These are phyloP conservation scores for Strigomonas galati DNA, from an alignment of 208 protist species.

Conservation along the genomic window DNA sequence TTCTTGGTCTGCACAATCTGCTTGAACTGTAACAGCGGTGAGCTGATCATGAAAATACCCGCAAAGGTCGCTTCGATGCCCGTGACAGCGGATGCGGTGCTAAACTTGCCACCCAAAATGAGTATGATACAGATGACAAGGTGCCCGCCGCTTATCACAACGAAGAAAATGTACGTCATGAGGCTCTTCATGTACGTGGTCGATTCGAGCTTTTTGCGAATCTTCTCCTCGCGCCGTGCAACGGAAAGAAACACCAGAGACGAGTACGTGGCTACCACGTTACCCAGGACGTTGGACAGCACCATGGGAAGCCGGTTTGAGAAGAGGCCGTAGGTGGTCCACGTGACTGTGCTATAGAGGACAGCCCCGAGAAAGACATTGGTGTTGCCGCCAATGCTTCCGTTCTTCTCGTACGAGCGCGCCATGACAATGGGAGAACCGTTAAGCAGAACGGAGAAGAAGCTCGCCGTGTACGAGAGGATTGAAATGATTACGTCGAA, in stretches of 20 bases:
- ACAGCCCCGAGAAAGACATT: constrained; percentile 61
- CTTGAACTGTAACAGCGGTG: constrained; percentile 44
- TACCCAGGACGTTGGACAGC: constrained; percentile 49
- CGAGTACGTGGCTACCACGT: constrained; percentile 53
- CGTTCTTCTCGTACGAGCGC: constrained; percentile 36
- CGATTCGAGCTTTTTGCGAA: constrained; percentile 32
- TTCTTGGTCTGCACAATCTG: constrained; percentile 56
- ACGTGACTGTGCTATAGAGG: constrained; percentile 46
- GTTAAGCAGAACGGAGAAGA: constrained; percentile 51
- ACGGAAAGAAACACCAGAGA: constrained; percentile 51
- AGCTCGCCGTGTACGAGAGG: constrained; percentile 42
- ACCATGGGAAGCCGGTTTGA: constrained; percentile 33
- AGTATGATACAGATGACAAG: constrained; percentile 30
- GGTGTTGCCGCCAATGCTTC: constrained; percentile 46
- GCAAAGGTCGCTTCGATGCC: constrained; percentile 42
- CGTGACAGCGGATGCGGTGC: constrained; percentile 26
- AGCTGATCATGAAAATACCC: constrained; percentile 49
- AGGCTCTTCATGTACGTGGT: constrained; percentile 55
- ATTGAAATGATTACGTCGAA: constrained; percentile 32
- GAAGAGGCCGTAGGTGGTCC: constrained; percentile 58
- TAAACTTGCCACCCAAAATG: constrained; percentile 22
- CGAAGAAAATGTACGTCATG: constrained; percentile 35
- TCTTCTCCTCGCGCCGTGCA: constrained; percentile 45
- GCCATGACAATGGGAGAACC: constrained; percentile 43
- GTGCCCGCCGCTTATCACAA: constrained; percentile 23